Evolutionary conservation across 768 basidiomycete genomes (phyloP), one percentile per base, ranked within the genome.

Genomic region (Auricularia cornea): DNA sequence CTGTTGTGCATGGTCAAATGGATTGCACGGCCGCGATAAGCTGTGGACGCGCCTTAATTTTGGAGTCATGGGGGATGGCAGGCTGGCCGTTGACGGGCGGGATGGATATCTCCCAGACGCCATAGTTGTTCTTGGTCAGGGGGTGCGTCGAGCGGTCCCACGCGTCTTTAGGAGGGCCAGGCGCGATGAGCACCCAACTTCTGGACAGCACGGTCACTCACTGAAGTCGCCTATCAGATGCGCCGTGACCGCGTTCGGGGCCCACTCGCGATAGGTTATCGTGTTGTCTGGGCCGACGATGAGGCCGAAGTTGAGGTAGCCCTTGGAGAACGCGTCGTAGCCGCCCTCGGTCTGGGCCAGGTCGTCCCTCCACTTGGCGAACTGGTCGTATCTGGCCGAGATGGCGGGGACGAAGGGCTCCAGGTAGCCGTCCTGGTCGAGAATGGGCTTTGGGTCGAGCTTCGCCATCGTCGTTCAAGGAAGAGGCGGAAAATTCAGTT

Each of bases 151-250:
- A 73, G 66, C 95, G 85, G 69, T 88, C 84, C 97, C 97, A 99
- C 57, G 80, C 78, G 73, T 99, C 96, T 97, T 66, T 51, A 14
- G 11, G 29, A 10, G 44, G 11, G 32, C n/a, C 2, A 30, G 16
- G 12, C 14, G 63, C 30, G 40, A 32, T n/a, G n/a, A 29, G 28
- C 41, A 5, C 23, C 54, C 6, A 0, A 3, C 51, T 3, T 5
- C 29, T 14, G 54, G 29, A 11, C 26, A 30, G 63, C 28, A 66
- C 48, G 26, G 63, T 35, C 30, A 84, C 93, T 75, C 67, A 98
- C 95, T 99, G 80, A 99, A 99, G 56, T 99, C 96, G 52, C 97
- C 97, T 69, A 93, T 93, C 63, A 99, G 76, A 72, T 78, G 82
- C 3, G 95, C 96, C 69, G 89, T 87, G 54, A 70, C 77, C 20